phyloP scores from a whole-genome alignment of 1,284 basidiomycete species.

The Moesziomyces antarcticus region DNA sequence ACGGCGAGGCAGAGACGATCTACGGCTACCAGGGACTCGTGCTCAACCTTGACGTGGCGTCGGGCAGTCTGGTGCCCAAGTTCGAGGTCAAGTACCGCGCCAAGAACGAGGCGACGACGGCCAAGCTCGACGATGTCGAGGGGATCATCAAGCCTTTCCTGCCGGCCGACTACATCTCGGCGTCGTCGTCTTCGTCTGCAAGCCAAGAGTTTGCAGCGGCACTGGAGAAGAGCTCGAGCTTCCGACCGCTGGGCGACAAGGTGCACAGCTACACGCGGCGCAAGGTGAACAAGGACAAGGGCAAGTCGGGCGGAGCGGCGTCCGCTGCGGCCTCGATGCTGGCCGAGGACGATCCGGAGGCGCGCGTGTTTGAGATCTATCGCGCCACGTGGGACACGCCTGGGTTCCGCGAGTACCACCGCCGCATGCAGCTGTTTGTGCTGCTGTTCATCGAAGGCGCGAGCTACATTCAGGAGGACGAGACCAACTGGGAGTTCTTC shows the following conservation, averaged over 20 bases:
- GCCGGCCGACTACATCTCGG: slow-evolving; percentile 73
- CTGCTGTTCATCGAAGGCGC: slow-evolving; percentile 90
- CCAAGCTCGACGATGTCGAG: slow-evolving; percentile 85
- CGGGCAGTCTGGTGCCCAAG: slow-evolving; percentile 78
- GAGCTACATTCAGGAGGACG: slow-evolving; percentile 77
- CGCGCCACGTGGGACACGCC: slow-evolving; percentile 81
- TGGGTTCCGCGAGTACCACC: slow-evolving; percentile 90
- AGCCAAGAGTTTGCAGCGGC: slow-evolving; percentile 75
- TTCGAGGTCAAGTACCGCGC: slow-evolving; percentile 53
- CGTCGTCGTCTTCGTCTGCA: slow-evolving; percentile 14
- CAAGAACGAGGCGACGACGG: slow-evolving; percentile 70
- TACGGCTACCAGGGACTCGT: slow-evolving; percentile 83
- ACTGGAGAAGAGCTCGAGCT: slow-evolving; percentile 71
- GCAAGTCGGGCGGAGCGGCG: slow-evolving; percentile 71
- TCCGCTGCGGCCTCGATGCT: slow-evolving; percentile 47
- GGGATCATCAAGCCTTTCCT: slow-evolving; percentile 81
- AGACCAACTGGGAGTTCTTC: slow-evolving; percentile 70
- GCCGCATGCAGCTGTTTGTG: slow-evolving; percentile 94
- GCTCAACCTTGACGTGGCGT: slow-evolving; percentile 82
- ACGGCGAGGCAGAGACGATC: slow-evolving; percentile 94
- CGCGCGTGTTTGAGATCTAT: slow-evolving; percentile 58
- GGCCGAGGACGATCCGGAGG: slow-evolving; percentile 58
- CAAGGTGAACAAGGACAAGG: slow-evolving; percentile 56
- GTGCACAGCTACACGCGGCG: slow-evolving; percentile 79
- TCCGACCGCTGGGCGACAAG: slow-evolving; percentile 80